Evolutionary conservation across 2,329 filamentous ascomycete species (phyloP), one percentile per base, ranked within the genome.

Genomic region (Blastomyces emzantsi): DNA sequence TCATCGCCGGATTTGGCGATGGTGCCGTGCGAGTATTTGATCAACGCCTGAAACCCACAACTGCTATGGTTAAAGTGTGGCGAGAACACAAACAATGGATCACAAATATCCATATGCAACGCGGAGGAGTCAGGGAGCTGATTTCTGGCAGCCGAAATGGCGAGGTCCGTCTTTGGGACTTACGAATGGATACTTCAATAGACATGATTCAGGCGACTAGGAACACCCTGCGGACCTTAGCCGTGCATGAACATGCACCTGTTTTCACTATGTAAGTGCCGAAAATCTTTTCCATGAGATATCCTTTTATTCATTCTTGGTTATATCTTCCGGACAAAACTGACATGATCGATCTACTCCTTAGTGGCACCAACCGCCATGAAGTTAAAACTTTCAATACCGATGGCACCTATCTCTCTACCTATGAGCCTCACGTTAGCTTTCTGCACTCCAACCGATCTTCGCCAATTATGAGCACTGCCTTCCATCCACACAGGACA

Each of bases 21-120:
- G 94, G 94, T 43, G 92, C 92, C 1, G 88, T 99, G 54, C 86
- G 94, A 61, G 92, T 97, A 4, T 99, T 97, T 73, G 94, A 99
- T 75, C 90, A 93, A 67, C 87, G 94, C 15, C 79, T 90, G 66
- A 87, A 88, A 66, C 89, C 92, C 2, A 89, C 91, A 65, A 91
- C 94, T 62, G 89, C 90, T 22, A 97, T 97, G 92, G 89, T 97
- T 63, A 90, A 90, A 76, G 92, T 93, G 69, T 99, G 94, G 93
- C 94, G 95, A 73, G 91, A 97, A 70, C 93, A 97, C 72, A 87
- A 88, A 65, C 90, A 95, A 70, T 99, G 94, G 94, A 88, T 99
- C 75, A 92, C 92, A 70, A 94, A 90, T 69, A 91, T 96, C 17
- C 94, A 97, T 73, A 92, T 99, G 85, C 94, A 99, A 77, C 89